A percentile compares a stretch with the other conserved stretches of the same genome.
Conservation (phyloP, 129 eudicot species). For the Pseudognaphalium luteoalbum region DNA sequence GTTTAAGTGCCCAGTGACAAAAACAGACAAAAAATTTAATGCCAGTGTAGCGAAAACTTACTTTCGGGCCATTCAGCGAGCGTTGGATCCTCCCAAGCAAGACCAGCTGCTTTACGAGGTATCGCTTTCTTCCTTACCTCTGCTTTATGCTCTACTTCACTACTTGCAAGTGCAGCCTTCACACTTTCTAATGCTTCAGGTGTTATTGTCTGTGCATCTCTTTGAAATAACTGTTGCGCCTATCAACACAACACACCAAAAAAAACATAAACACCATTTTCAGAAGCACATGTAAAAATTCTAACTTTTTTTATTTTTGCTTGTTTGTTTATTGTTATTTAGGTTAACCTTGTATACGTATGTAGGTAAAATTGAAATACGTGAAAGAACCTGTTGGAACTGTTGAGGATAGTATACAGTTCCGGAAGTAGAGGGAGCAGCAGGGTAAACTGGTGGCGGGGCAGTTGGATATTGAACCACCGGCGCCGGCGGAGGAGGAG, state of each 20-base stretch:
- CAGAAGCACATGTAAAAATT: neutral
- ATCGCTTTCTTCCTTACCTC: conserved; percentile 86
- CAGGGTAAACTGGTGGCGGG: conserved; percentile 49
- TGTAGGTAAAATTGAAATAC: neutral
- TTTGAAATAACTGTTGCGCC: conserved; percentile 93
- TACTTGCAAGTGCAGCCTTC: conserved; percentile 93
- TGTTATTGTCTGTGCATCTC: conserved; percentile 87
- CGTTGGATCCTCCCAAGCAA: conserved; percentile 95
- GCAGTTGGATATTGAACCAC: conserved; percentile 37
- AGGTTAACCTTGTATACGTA: neutral
- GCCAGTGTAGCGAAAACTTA: conserved; percentile 25
- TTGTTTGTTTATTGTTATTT: too few relatives aligned
- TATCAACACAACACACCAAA: conserved; percentile 17
- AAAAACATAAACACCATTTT: neutral
- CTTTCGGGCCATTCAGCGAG: conserved; percentile 98
- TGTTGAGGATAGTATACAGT: conserved; percentile 61
- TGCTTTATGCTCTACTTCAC: conserved; percentile 91
- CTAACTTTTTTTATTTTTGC: too few relatives aligned
- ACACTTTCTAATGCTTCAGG: conserved; percentile 97
- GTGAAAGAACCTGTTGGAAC: conserved; percentile 65
- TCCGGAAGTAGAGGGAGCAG: conserved; percentile 34
- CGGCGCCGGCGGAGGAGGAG: conserved; percentile 51
- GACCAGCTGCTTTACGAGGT: conserved; percentile 96
- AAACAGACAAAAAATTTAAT: neutral
- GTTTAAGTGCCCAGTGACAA: neutral